These are phyloP conservation scores for Metschnikowia corniflorae DNA, from an alignment of 805 yeast genomes.

Conservation along the genomic window DNA sequence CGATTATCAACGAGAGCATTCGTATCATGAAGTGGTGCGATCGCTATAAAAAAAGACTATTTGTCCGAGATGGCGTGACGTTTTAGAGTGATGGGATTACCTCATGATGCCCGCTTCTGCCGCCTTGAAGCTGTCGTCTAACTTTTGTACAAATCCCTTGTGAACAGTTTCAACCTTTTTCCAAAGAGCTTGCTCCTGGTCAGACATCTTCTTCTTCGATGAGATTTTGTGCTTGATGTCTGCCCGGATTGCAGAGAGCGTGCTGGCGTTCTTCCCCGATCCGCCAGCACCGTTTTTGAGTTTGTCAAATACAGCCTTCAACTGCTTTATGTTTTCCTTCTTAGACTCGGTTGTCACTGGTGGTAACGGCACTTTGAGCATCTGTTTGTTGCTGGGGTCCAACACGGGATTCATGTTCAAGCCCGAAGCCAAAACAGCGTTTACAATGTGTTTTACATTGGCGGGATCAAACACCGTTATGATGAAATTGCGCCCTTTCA, in stretches of 20 bases:
- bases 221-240: constrained; percentile 53
- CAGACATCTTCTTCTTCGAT: constrained; percentile 48
- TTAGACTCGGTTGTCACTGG: constrained; percentile 68
- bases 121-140: constrained; percentile 38
- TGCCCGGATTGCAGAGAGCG: constrained; percentile 42
- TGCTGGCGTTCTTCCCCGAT: constrained; percentile 36
- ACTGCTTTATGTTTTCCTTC: constrained; percentile 50
- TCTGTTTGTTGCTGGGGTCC: constrained; percentile 69
- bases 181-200: constrained; percentile 50
- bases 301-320: constrained; percentile 65
- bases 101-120: constrained; percentile 47
- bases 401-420: constrained; percentile 77
- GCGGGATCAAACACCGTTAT: constrained; percentile 89
- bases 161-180: constrained; percentile 66
- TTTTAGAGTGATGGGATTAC: constrained; percentile 17
- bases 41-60: constrained; percentile 64
- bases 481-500: constrained; percentile 64
- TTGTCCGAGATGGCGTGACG: constrained; percentile 58
- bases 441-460: constrained; percentile 62
- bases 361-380: constrained; percentile 70
- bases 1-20: constrained; percentile 58
- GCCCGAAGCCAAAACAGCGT: constrained; percentile 64
- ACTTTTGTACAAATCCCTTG: constrained; percentile 57
- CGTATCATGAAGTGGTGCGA: constrained; percentile 73
- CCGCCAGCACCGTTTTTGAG: constrained; percentile 46